Evolutionary conservation across 2,329 filamentous ascomycete genomes (phyloP).

Genomic region (Neofusicoccum parvum): DNA sequence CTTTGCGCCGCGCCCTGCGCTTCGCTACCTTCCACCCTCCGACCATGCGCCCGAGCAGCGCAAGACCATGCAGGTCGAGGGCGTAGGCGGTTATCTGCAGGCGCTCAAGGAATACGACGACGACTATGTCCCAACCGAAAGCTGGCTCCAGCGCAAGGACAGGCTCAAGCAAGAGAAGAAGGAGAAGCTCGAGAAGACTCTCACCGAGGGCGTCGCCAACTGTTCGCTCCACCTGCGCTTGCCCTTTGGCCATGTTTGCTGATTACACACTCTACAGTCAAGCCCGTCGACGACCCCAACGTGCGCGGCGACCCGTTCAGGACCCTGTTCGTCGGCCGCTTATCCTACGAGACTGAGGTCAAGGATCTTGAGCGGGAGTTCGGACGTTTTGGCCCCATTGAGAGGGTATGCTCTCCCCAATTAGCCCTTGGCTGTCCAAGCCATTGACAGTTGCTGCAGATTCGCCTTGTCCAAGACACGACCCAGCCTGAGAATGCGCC

Average conservation of each 20-base stretch:
- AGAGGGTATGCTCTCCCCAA: constrained; percentile 65
- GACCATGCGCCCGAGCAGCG: constrained; percentile 84
- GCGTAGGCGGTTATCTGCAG: constrained; percentile 74
- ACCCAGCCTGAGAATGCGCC: constrained; percentile 66
- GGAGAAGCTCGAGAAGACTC: constrained; percentile 63
- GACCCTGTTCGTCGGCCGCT: constrained; percentile 86
- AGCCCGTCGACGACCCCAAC: constrained; percentile 82
- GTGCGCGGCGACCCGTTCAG: constrained; percentile 92
- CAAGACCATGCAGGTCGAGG: constrained; percentile 70
- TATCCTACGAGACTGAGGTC: constrained; percentile 87
- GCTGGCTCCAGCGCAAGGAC: constrained; percentile 87
- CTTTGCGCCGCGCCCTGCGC: constrained; percentile 88
- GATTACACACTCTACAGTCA: constrained; percentile 57
- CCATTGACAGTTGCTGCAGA: constrained; percentile 53
- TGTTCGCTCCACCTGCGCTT: constrained; percentile 53
- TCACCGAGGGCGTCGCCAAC: constrained; percentile 64
- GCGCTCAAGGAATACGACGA: constrained; percentile 76
- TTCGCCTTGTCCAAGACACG: constrained; percentile 81
- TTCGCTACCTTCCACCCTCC: constrained; percentile 82
- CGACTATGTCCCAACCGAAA: constrained; percentile 80
- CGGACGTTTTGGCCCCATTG: constrained; percentile 88
- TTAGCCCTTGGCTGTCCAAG: background rate
- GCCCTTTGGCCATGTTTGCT: background rate
- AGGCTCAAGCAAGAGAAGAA: constrained; percentile 81
- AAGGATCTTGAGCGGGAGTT: constrained; percentile 93